These are phyloP conservation scores for Chlorella sorokiniana DNA, from an alignment of 139 green algal genomes.

Conservation along the genomic window DNA sequence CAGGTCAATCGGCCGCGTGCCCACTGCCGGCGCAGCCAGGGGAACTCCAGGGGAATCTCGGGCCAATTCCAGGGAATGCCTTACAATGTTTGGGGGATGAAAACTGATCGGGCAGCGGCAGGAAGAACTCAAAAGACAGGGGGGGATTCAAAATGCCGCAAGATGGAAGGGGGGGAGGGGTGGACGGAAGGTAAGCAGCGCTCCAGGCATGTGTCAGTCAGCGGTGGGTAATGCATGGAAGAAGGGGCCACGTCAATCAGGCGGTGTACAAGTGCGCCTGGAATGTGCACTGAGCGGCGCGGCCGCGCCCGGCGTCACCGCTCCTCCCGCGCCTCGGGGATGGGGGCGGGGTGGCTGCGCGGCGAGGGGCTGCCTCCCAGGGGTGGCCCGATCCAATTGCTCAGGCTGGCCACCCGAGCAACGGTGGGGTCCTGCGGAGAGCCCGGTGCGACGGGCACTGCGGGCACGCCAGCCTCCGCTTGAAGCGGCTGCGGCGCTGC, in stretches of 20 bases:
- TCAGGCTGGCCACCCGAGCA: slow-evolving; percentile 23
- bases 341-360: slow-evolving; percentile 11
- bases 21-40: too few species aligned
- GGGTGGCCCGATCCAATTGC: slow-evolving; percentile 20
- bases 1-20: too few species aligned
- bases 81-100: too few species aligned
- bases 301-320: background rate
- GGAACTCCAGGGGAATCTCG: too few species aligned
- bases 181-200: background rate
- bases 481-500: background rate
- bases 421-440: slow-evolving; percentile 1
- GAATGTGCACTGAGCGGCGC: too few species aligned
- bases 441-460: background rate
- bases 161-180: background rate
- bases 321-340: background rate
- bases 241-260: background rate
- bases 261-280: too few species aligned
- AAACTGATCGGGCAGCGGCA: too few species aligned
- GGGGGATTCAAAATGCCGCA: background rate
- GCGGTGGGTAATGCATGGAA: background rate
- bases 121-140: too few species aligned
- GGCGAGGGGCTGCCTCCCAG: slow-evolving; percentile 15
- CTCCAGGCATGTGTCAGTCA: too few species aligned
- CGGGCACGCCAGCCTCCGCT: background rate
- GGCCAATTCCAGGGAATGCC: too few species aligned